Conservation (phyloP, 306 rosid genomes). For the Albizia julibrissin region DNA sequence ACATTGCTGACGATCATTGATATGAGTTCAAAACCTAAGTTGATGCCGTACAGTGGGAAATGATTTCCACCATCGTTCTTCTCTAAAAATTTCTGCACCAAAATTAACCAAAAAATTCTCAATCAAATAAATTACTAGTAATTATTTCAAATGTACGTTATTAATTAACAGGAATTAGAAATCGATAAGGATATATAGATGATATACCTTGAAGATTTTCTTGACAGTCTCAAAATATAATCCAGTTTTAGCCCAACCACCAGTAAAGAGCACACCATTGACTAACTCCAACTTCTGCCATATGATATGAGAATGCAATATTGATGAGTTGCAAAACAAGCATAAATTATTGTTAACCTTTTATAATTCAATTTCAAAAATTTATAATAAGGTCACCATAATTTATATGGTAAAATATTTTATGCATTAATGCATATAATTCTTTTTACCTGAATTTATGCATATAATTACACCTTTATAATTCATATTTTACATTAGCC, state of each 20-base stretch:
- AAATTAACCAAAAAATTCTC: not conserved
- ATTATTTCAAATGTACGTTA: not conserved
- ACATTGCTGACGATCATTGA: conserved; percentile 83
- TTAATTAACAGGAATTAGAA: not conserved
- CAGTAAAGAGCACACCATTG: conserved; percentile 74
- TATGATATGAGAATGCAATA: not conserved
- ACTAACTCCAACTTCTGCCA: conserved; percentile 69
- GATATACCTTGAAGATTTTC: conserved; percentile 53
- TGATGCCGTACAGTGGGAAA: conserved; percentile 73
- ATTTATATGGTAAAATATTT: not conserved
- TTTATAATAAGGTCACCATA: not conserved
- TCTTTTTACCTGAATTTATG: not conserved
- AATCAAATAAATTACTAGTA: not conserved
- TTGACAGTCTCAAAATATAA: conserved; percentile 47
- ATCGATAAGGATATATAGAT: too few species aligned
- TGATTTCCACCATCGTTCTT: conserved; percentile 83
- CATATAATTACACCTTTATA: too few species aligned
- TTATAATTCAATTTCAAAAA: too few species aligned
- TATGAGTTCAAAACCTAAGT: conserved; percentile 88
- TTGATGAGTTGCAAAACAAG: not conserved
- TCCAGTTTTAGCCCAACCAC: conserved; percentile 71
- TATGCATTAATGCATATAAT: not conserved
- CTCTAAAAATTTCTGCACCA: conserved; percentile 65
- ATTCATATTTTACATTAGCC: too few species aligned
- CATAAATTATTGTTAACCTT: not conserved